Conservation (phyloP, 2,329 filamentous ascomycete genomes). For the Xylaria sp. region DNA sequence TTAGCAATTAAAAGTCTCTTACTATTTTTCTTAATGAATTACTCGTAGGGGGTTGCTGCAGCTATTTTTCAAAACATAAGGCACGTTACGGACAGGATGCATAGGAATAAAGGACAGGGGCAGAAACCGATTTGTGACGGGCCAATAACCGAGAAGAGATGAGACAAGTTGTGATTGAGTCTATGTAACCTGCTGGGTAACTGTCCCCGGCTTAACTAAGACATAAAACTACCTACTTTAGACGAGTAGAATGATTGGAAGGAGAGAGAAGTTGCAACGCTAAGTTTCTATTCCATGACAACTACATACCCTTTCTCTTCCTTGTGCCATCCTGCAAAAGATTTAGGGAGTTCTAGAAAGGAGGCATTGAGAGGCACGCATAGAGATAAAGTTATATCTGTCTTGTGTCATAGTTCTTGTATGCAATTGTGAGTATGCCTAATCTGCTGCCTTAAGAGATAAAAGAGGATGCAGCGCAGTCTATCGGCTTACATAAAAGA, state of each 20-base stretch:
- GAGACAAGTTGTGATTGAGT: background rate
- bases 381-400: background rate
- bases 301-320: background rate
- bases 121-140: background rate
- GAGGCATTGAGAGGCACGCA: background rate
- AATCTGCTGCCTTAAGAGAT: background rate
- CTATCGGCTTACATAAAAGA: conserved; percentile 1
- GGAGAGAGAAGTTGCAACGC: background rate
- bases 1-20: no score
- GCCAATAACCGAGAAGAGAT: background rate
- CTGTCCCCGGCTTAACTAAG: background rate
- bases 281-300: background rate
- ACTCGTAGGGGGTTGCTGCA: no score
- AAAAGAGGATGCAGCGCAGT: background rate
- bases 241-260: background rate
- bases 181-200: background rate
- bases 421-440: background rate
- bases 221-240: background rate
- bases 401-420: background rate
- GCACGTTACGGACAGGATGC: no score
- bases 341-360: background rate
- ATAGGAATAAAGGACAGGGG: no score
- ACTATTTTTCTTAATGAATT: no score
- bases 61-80: no score
- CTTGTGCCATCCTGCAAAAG: background rate